Base-by-base conservation (phyloP, 2,329 filamentous ascomycete species). In the Claviceps capensis region DNA sequence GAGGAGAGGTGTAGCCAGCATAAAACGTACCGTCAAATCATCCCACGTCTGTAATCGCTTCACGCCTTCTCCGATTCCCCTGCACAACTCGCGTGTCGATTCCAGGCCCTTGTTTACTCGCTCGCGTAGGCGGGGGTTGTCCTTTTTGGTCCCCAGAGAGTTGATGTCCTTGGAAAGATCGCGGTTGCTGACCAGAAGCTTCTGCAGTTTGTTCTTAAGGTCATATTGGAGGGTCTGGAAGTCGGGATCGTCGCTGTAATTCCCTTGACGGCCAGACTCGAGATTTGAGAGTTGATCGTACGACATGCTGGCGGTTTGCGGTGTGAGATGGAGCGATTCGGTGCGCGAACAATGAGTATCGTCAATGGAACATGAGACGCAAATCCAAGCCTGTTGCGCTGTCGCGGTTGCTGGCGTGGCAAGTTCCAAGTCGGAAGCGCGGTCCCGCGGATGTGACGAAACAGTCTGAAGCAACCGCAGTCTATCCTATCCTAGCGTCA, bases 21-120 rank as follows among this genome's bases (percentile, higher is more conserved):
- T 17, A 45, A 38, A 26, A 66, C 78, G 59, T 75, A 89, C 85
- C 64, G 83, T 87, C 49, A 88, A 82, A 62, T 91, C 88, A 64
- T 82, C 87, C 89, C 80, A 97, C 42, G 79, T 79, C 66, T 94
- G 86, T 47, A 96, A 79, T 69, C 85, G 89, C 81, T 97, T 97
- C 58, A 98, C 77, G 5, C 89, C 89, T 62, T 97, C 90, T 58
- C 88, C 93, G 55, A 95, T 86, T 52, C 93, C 86, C 68, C 91
- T 90, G 75, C 96, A 97, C 53, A 85, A 80, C 52, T 84, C 79
- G 53, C 87, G 83, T 36, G 89, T 89, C 70, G 95, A 89, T 58
- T 95, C 87, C 52, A 96, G 78, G 9, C 90, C 75, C 61, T 86
- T 85, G 65, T 93, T 88, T 26, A 98, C 88, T 59, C 93, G 78